Base-by-base conservation (phyloP, 2,329 filamentous ascomycete genomes). In the Tolypocladium cylindrosporum region DNA sequence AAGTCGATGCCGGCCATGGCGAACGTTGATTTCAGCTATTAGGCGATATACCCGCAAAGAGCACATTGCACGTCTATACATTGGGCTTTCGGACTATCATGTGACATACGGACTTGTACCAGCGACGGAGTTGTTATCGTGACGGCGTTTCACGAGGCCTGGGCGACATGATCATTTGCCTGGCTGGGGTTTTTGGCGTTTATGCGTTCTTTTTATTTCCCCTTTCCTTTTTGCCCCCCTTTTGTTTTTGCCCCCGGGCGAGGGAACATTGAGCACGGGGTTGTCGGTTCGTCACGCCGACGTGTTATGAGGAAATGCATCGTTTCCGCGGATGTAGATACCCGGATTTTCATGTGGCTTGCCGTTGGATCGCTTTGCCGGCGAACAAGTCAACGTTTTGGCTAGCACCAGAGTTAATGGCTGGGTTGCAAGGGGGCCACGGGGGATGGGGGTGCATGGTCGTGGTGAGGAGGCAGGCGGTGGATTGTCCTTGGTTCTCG, bases 21-120 rank as follows among this genome's bases (percentile, higher is more conserved):
- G 60, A 77, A 81, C 67, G 80, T 86, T 63, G 82, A 86, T 71
- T 82, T 86, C 62, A 84, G 78, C 69, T 85, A 86, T 65, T 86
- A 74, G 48, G 31, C 55, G 37, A 56, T 57, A 57, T 58, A 59
- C 57, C 58, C 45, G 21, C 16, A 48, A 41, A 14, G 53, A 54
- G 40, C 48, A 37, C 52, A 42, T 40, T 51, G 51, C 52, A 53
- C 50, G 41, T 57, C 34, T 57, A 27, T 39, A 34, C 31, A 41
- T 40, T 31, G 43, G 31, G 19, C 11, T 52, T 36, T 19, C 40
- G 55, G 27, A 14, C n/a, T 13, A 43, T 54, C 36, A 55, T 53
- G 56, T 59, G 58, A 59, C 45, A 56, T 39, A 50, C 54, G 31
- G 40, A 40, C 43, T 31, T 61, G 55, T 45, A 55, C 51, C 31